Evolutionary conservation across 106 monocot genomes (phyloP).

Genomic region (Dactylorhiza incarnata): DNA sequence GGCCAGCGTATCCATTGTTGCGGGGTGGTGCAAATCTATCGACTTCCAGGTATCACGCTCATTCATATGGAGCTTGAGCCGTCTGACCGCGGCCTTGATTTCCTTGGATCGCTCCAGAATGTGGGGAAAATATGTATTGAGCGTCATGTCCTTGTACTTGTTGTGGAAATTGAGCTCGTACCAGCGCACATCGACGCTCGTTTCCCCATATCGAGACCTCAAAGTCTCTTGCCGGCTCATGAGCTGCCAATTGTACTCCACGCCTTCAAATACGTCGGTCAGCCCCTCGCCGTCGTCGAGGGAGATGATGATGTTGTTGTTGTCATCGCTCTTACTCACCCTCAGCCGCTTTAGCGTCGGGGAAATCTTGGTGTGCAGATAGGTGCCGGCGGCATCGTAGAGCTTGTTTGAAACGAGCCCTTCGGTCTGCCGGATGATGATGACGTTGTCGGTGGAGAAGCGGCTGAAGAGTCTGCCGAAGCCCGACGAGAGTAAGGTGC

Average conservation of each 20-base stretch:
- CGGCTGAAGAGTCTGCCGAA: neutral
- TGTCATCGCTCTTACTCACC: constrained; percentile 17
- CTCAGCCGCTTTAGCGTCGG: constrained; percentile 11
- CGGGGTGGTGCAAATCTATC: constrained; percentile 23
- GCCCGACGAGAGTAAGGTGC: constrained; percentile 7
- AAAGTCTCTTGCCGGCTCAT: neutral
- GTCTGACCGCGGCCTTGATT: constrained; percentile 5
- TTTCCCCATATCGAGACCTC: neutral
- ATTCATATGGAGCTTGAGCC: constrained; percentile 24
- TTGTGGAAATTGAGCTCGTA: constrained; percentile 30
- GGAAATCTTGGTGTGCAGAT: constrained; percentile 18
- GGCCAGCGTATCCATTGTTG: constrained; percentile 27
- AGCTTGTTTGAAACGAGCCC: constrained; percentile 18
- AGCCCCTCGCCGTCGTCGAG: constrained; percentile 26
- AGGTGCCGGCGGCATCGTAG: constrained; percentile 13
- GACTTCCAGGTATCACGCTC: constrained; percentile 12
- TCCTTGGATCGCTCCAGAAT: constrained; percentile 14
- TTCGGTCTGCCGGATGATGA: constrained; percentile 26
- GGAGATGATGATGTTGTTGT: constrained; percentile 3
- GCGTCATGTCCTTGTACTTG: constrained; percentile 20
- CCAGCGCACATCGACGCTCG: neutral
- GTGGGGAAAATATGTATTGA: constrained; percentile 19
- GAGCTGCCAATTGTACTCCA: constrained; percentile 24
- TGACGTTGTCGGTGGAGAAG: constrained; percentile 13
- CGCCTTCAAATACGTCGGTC: constrained; percentile 27